A percentile compares a stretch with the other conserved stretches of the same genome.
Conservation (phyloP, 2,329 filamentous ascomycete genomes). For the Fusarium marasasianum region DNA sequence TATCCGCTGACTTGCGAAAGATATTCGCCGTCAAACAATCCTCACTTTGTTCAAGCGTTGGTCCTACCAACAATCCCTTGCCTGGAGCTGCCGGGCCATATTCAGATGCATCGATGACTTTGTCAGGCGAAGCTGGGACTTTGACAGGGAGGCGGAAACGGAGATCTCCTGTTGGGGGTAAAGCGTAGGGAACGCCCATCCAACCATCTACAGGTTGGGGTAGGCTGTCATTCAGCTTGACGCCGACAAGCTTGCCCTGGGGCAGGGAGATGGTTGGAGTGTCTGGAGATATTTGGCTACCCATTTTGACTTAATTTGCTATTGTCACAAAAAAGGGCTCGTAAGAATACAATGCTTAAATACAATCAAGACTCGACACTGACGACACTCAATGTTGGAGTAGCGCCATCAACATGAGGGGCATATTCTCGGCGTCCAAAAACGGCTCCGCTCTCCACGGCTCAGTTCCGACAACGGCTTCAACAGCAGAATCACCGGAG, state of each 20-base stretch:
- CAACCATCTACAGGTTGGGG: slow-evolving; percentile 52
- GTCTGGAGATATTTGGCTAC: slow-evolving; percentile 12
- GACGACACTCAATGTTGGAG: background rate
- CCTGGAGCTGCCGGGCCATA: slow-evolving; percentile 49
- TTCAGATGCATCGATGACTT: slow-evolving; percentile 46
- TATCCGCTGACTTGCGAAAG: slow-evolving; percentile 51
- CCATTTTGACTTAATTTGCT: slow-evolving; percentile 12
- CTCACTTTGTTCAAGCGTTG: slow-evolving; percentile 52
- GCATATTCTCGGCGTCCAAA: slow-evolving; percentile 18
- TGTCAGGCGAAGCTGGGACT: slow-evolving; percentile 40
- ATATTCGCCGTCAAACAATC: slow-evolving; percentile 66
- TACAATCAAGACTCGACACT: background rate
- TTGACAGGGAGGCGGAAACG: slow-evolving; percentile 54
- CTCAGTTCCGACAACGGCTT: slow-evolving; percentile 7
- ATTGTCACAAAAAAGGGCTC: background rate
- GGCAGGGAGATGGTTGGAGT: slow-evolving; percentile 26
- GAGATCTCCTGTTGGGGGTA: slow-evolving; percentile 56
- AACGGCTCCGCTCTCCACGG: slow-evolving; percentile 3
- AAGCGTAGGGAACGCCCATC: slow-evolving; percentile 59
- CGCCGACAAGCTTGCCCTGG: slow-evolving; percentile 37
- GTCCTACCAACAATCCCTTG: slow-evolving; percentile 35
- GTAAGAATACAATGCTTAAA: background rate
- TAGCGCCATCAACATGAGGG: background rate
- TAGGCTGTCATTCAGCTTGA: slow-evolving; percentile 25
- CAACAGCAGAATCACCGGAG: background rate